These are phyloP conservation scores for Penicillium argentinense DNA, from an alignment of 495 filamentous ascomycete genomes.

Conservation along the genomic window DNA sequence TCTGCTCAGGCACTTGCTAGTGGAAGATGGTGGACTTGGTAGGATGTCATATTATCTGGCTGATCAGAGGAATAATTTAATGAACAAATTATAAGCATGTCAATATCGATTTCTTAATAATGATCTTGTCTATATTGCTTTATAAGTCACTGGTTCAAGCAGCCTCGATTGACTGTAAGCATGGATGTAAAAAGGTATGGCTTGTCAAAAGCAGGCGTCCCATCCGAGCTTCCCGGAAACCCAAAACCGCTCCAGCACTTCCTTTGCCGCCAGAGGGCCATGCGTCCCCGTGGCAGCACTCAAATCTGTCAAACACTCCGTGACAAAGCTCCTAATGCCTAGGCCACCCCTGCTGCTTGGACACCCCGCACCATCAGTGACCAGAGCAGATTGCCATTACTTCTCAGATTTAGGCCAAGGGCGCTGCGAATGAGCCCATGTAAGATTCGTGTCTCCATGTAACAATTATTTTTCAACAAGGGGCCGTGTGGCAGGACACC, in stretches of 20 bases:
- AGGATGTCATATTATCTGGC: too few relatives aligned
- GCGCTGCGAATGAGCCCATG: constrained; percentile 16
- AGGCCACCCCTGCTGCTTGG: constrained; percentile 17
- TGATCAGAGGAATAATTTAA: too few relatives aligned
- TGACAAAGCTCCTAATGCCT: constrained; percentile 22
- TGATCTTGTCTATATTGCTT: too few relatives aligned
- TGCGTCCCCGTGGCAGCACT: constrained; percentile 21
- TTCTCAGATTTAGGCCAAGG: constrained; percentile 12
- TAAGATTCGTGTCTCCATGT: constrained; percentile 6
- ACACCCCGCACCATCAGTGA: constrained; percentile 34
- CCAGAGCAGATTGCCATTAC: constrained; percentile 31
- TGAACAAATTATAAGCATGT: too few relatives aligned
- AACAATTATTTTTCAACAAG: constrained; percentile 5
- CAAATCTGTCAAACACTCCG: constrained; percentile 15
- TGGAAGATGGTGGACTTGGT: too few relatives aligned
- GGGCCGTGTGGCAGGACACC: constrained; percentile 18
- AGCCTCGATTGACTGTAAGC: constrained; percentile 3
- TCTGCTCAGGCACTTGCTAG: constrained; percentile 34
- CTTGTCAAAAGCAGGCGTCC: constrained; percentile 36
- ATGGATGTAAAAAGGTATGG: constrained; percentile 18
- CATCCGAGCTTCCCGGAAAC: constrained; percentile 20
- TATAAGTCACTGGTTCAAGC: too few relatives aligned
- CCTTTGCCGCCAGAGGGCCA: constrained; percentile 22
- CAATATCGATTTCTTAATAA: too few relatives aligned
- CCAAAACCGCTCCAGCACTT: constrained; percentile 33